These are phyloP conservation scores for Xylaria sp. DNA, from an alignment of 495 filamentous ascomycete genomes.

Conservation along the genomic window DNA sequence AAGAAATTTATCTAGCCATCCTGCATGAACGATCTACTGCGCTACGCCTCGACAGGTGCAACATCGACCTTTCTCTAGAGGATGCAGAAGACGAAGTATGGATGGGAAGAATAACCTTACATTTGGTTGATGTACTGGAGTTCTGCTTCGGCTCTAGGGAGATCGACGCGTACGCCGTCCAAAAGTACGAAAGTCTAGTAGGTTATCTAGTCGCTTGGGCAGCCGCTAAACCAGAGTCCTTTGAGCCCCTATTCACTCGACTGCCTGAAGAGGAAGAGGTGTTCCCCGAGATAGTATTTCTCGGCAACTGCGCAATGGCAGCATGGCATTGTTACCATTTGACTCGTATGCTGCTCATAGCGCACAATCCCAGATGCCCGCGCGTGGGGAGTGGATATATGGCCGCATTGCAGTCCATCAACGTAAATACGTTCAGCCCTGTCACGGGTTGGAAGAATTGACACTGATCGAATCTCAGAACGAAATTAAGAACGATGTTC, in stretches of 20 bases:
- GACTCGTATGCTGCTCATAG: slow-evolving; percentile 11
- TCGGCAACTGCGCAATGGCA: background rate
- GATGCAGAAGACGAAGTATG: slow-evolving; percentile 8
- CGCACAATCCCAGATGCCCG: slow-evolving; percentile 11
- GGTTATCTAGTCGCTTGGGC: background rate
- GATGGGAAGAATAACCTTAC: slow-evolving; percentile 15
- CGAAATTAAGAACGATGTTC: background rate
- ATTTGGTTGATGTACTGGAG: background rate
- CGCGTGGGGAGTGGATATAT: slow-evolving; percentile 5
- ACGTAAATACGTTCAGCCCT: too few species aligned
- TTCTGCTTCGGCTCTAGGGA: slow-evolving; percentile 7
- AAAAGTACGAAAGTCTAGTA: background rate
- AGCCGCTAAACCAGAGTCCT: background rate
- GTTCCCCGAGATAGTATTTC: slow-evolving; percentile 19
- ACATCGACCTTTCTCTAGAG: slow-evolving; percentile 2
- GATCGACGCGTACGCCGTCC: background rate
- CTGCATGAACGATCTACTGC: background rate
- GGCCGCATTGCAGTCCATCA: background rate
- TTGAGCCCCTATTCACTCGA: background rate
- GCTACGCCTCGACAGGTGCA: background rate
- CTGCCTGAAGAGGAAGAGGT: background rate
- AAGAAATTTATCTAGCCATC: slow-evolving; percentile 5
- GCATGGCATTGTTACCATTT: slow-evolving; percentile 10
- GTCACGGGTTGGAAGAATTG: background rate
- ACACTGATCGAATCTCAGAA: background rate